These are phyloP conservation scores for Erucastrum elatum DNA, from an alignment of 345 rosid species.

Conservation along the genomic window DNA sequence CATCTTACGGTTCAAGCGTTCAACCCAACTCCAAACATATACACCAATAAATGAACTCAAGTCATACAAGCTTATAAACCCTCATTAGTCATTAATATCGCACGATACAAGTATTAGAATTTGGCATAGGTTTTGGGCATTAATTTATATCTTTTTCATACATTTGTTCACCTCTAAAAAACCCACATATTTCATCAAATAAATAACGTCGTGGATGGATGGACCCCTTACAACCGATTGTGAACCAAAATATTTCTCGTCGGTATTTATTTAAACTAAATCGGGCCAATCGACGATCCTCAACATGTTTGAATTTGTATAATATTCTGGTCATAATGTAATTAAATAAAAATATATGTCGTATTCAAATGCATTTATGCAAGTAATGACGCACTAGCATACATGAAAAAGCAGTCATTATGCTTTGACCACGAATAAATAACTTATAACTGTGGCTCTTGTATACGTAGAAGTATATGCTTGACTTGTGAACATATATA, in stretches of 20 bases:
- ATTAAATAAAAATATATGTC: background rate
- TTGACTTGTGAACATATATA: conserved; percentile 25
- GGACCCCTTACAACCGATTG: background rate
- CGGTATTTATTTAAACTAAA: background rate
- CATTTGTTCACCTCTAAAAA: background rate
- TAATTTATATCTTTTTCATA: background rate
- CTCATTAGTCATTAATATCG: background rate
- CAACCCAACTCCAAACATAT: background rate
- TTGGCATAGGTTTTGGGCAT: background rate
- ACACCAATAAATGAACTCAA: background rate
- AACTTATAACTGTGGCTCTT: conserved; percentile 14
- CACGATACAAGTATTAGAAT: background rate
- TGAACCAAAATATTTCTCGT: background rate
- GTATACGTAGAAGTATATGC: background rate
- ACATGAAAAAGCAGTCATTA: conserved; percentile 2
- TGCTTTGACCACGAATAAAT: conserved; percentile 23
- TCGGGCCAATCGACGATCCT: conserved; percentile 12
- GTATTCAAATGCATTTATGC: conserved; percentile 9
- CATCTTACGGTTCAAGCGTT: background rate
- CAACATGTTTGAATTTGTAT: conserved; percentile 7
- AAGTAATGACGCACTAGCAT: conserved; percentile 26
- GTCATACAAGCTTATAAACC: background rate
- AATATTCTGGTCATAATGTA: background rate
- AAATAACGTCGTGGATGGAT: background rate
- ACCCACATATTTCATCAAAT: background rate